phyloP scores from a whole-genome alignment of 2,329 filamentous ascomycete species.

The Claviceps pusilla region DNA sequence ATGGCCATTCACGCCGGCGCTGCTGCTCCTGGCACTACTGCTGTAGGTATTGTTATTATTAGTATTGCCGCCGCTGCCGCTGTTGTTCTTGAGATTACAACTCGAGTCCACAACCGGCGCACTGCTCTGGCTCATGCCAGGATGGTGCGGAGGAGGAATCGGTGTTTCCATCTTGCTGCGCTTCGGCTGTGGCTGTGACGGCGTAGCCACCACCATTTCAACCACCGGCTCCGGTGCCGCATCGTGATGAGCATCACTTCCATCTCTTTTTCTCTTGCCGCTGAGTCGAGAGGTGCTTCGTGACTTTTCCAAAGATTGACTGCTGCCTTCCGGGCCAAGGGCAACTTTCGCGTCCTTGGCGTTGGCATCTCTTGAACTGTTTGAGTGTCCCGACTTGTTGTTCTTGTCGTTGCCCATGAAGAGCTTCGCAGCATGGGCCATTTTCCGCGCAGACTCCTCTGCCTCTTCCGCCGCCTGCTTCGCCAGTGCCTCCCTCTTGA shows the following conservation, averaged over 20 bases:
- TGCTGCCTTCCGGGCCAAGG: slow-evolving; percentile 4
- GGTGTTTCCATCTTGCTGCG: slow-evolving; percentile 44
- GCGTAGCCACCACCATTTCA: slow-evolving; percentile 11
- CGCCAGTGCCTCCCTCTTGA: slow-evolving; percentile 51
- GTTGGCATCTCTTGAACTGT: slow-evolving; percentile 13
- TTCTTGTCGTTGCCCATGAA: slow-evolving; percentile 19
- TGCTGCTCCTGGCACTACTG: not conserved
- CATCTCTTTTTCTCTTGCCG: slow-evolving; percentile 32
- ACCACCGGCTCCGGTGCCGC: slow-evolving; percentile 11
- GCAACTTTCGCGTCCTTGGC: slow-evolving; percentile 1
- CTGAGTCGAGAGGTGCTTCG: slow-evolving; percentile 18
- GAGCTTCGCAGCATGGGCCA: slow-evolving; percentile 32
- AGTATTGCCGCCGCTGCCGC: not conserved
- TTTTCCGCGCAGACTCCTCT: slow-evolving; percentile 39
- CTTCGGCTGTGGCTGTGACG: slow-evolving; percentile 29
- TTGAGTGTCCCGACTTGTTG: slow-evolving; percentile 6
- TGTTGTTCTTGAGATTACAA: slow-evolving; percentile 7
- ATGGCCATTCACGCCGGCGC: not conserved
- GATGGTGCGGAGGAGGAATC: slow-evolving; percentile 30
- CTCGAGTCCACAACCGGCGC: slow-evolving; percentile 14
- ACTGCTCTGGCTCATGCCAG: slow-evolving; percentile 15
- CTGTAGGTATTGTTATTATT: too few relatives aligned
- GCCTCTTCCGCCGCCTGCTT: slow-evolving; percentile 48
- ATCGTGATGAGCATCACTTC: slow-evolving; percentile 19
- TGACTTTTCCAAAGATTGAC: slow-evolving; percentile 13